phyloP scores from a whole-genome alignment of 192 early-diverging fungal genomes.

The Globomyces pollinis-pini region DNA sequence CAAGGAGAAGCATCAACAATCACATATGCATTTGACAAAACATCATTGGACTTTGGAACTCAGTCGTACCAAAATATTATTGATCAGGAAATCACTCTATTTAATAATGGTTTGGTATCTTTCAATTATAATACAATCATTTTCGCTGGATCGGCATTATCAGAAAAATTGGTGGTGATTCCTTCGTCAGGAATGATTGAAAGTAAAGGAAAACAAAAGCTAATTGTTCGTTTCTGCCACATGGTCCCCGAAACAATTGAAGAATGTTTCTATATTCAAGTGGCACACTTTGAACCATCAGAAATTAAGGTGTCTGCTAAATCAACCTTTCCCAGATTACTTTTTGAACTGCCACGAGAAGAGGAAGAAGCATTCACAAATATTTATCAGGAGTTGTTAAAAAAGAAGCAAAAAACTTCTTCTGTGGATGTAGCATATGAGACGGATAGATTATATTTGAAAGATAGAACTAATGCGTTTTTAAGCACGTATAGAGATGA shows the following conservation, averaged over 20 bases:
- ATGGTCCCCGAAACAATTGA: constrained; percentile 37
- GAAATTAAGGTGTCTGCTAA: constrained; percentile 29
- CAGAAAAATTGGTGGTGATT: constrained; percentile 29
- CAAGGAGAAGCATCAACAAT: constrained; percentile 44
- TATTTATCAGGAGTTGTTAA: neutral
- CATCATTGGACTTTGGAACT: constrained; percentile 37
- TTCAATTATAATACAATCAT: constrained; percentile 41
- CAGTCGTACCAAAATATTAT: constrained; percentile 44
- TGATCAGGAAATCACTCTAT: constrained; percentile 44
- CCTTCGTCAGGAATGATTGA: constrained; percentile 35
- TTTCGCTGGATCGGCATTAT: constrained; percentile 17
- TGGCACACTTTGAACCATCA: constrained; percentile 46
- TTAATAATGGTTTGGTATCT: constrained; percentile 40
- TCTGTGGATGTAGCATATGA: constrained; percentile 29
- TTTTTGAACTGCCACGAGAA: constrained; percentile 27
- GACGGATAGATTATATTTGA: constrained; percentile 32
- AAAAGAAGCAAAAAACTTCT: constrained; percentile 15
- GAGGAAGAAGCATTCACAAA: constrained; percentile 9
- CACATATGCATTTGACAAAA: constrained; percentile 32
- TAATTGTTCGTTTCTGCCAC: constrained; percentile 36
- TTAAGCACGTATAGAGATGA: no score
- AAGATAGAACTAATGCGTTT: constrained; percentile 28
- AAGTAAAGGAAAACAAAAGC: constrained; percentile 28
- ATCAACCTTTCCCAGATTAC: constrained; percentile 33
- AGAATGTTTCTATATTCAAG: constrained; percentile 45